These are phyloP conservation scores for Neckera pumila DNA, from an alignment of 225 moss, liverwort and hornwort species.

Conservation along the genomic window DNA sequence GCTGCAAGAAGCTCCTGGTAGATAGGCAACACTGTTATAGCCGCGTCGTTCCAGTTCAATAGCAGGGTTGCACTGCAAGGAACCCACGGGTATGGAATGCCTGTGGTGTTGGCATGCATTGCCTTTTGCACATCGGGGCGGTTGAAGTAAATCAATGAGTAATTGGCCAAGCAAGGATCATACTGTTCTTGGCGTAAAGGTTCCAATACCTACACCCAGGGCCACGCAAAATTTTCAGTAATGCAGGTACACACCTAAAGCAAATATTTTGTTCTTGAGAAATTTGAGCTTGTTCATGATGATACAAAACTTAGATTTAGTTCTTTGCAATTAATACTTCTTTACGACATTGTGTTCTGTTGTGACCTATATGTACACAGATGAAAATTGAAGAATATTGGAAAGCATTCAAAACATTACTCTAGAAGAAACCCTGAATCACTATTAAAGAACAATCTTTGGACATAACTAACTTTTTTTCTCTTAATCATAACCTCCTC, in stretches of 20 bases:
- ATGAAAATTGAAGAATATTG: neutral
- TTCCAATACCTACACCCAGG: neutral
- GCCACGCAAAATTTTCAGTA: neutral
- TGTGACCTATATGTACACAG: neutral
- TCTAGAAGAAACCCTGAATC: neutral
- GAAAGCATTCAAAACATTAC: neutral
- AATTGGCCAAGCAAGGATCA: conserved; percentile 36
- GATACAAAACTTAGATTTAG: neutral
- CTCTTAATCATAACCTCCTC: neutral
- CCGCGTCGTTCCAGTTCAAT: conserved; percentile 13
- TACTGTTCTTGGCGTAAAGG: neutral
- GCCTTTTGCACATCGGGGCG: conserved; percentile 53
- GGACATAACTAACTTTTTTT: neutral
- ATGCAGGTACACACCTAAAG: neutral
- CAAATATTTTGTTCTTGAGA: neutral
- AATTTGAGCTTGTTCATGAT: neutral
- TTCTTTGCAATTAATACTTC: neutral
- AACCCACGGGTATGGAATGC: conserved; percentile 40
- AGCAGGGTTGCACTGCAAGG: conserved; percentile 19
- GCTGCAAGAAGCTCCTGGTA: conserved; percentile 38
- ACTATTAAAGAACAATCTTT: neutral
- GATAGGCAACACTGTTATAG: conserved; percentile 10
- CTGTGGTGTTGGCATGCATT: conserved; percentile 59
- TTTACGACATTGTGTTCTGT: neutral
- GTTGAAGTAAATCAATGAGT: conserved; percentile 47